Conservation (phyloP, 2,329 filamentous ascomycete species). For the Plectosphaerella sp. region DNA sequence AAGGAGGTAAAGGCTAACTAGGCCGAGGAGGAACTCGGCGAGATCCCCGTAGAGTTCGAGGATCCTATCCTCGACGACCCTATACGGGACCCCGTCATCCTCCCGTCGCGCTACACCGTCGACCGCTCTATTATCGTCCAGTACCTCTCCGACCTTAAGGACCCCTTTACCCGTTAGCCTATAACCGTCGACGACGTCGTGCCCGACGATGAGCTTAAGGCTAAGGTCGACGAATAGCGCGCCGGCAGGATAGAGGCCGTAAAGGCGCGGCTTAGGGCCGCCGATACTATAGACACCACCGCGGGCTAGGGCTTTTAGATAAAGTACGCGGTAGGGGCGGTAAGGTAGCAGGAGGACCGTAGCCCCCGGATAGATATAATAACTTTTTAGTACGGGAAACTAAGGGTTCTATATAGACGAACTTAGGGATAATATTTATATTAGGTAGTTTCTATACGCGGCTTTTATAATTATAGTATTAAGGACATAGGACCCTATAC, state of each 20-base stretch:
- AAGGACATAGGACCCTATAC: no score
- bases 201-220: conserved; percentile 45
- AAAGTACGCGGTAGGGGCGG: no score
- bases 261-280: conserved; percentile 20
- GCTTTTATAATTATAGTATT: no score
- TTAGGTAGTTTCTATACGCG: no score
- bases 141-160: conserved; percentile 57
- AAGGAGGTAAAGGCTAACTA: conserved; percentile 72
- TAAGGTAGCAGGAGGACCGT: no score
- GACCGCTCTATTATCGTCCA: conserved; percentile 59
- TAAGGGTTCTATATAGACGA: no score
- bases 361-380: no score
- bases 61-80: conserved; percentile 87
- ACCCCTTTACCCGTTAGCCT: conserved; percentile 55
- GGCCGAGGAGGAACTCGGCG: conserved; percentile 85
- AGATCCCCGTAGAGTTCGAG: conserved; percentile 86
- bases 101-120: conserved; percentile 65
- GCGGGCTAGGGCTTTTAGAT: conserved; percentile 16
- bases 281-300: conserved; percentile 39
- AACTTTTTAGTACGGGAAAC: no score
- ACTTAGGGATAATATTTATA: no score
- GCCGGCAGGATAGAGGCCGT: conserved; percentile 42
- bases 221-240: conserved; percentile 48
- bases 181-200: conserved; percentile 57
- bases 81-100: conserved; percentile 92